Conservation (phyloP, 192 early-diverging fungal species). For the Lunasporangiospora selenospora region DNA sequence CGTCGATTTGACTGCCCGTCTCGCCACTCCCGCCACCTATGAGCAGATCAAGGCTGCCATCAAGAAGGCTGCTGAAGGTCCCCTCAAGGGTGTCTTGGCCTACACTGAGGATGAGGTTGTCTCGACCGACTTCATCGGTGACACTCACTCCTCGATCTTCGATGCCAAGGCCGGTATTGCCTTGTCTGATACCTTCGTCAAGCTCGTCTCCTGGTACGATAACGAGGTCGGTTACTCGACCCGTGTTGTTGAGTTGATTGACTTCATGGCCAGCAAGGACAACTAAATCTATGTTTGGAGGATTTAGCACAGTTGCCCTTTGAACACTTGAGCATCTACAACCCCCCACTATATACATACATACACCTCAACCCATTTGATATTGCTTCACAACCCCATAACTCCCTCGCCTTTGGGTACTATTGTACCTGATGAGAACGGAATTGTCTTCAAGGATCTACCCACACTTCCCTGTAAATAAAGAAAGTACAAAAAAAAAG, state of each 20-base stretch:
- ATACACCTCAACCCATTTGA: too few species aligned
- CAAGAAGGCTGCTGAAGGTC: conserved; percentile 82
- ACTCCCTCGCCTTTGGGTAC: too few species aligned
- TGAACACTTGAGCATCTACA: too few species aligned
- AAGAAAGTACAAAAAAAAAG: too few species aligned
- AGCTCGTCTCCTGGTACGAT: conserved; percentile 96
- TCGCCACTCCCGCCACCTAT: conserved; percentile 90
- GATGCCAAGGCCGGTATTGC: conserved; percentile 97
- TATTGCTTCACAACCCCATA: too few species aligned
- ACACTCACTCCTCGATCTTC: conserved; percentile 91
- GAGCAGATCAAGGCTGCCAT: conserved; percentile 87
- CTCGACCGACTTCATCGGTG: conserved; percentile 94
- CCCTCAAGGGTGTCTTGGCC: conserved; percentile 87
- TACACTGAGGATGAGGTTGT: conserved; percentile 96
- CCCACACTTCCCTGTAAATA: too few species aligned
- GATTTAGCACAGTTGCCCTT: too few species aligned
- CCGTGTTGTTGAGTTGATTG: conserved; percentile 91
- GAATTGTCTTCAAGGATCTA: too few species aligned
- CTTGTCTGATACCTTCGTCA: conserved; percentile 98
- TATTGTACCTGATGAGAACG: too few species aligned
- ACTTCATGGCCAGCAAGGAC: conserved; percentile 68
- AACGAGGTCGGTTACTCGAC: conserved; percentile 92
- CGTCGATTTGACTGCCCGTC: conserved; percentile 97
- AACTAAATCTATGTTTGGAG: conserved; percentile 44
- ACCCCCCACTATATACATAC: too few species aligned